Evolutionary conservation across 345 rosid genomes (phyloP), one percentile per base, ranked within the genome.

Genomic region (Carallia pectinifolia): DNA sequence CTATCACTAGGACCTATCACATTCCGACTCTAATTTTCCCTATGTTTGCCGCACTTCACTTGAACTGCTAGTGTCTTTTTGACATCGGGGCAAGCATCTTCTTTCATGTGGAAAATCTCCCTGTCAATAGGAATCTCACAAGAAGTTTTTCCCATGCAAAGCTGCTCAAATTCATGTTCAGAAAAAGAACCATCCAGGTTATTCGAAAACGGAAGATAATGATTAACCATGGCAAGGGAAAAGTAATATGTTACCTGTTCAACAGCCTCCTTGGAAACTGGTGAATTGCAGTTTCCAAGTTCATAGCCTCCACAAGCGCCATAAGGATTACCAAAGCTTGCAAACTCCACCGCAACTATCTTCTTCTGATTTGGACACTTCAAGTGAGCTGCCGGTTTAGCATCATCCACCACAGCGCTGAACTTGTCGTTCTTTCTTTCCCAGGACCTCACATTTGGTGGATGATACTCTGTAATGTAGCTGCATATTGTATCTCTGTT

Each of bases 401-500:
- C 86, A 6, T 83, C 76, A 18, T 83, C 81, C 13, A 73, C 71
- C 4, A 78, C 68, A n/a, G 86, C 55, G 52, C 19, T 56, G 68
- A 92, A 27, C 4, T 68, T 69, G 15, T 76, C 75, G 37, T 82
- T 62, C 68, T 83, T 82, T 54, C 75, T 80, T 18, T 61, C 81
- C 88, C 93, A 95, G 3, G 83, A 81, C 54, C 61, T 72, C 37
- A 88, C 92, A 19, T 74, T 77, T 17, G 96, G 89, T 48, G 90
- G 93, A 68, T 87, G 83, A n/a, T 63, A 15, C 60, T 92, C 97
- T 53, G 82, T 68, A 1, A 90, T 62, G 17, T 12, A 58, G 65
- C 97, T 84, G 76, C 99, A 95, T 52, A 92, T 85, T 5, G 89
- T 90, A 70, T 95, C 92, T 71, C 99, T 84, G 48, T 92, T 70